These are phyloP conservation scores for Cyclocybe cylindracea DNA, from an alignment of 768 basidiomycete species.

Conservation along the genomic window DNA sequence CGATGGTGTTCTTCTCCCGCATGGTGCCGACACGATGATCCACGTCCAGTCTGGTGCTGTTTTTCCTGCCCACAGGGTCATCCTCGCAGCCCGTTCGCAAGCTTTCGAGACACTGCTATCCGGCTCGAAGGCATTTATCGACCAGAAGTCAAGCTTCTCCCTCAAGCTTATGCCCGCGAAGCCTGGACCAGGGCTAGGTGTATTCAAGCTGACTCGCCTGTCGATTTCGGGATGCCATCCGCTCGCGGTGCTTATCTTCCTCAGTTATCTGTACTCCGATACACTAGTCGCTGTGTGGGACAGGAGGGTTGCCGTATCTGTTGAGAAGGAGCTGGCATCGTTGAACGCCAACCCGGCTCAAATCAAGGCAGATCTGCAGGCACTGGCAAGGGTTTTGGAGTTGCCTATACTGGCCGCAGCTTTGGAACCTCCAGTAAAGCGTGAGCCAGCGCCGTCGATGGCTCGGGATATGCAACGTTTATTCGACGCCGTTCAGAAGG, in stretches of 20 bases:
- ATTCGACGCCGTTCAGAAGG: constrained; percentile 38
- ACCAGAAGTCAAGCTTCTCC: constrained; percentile 28
- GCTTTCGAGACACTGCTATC: constrained; percentile 45
- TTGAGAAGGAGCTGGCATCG: constrained; percentile 39
- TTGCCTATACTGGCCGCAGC: constrained; percentile 55
- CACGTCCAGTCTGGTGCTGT: constrained; percentile 37
- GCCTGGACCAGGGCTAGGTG: constrained; percentile 22
- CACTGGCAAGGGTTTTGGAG: constrained; percentile 57
- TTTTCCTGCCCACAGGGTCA: constrained; percentile 63
- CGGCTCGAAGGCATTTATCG: constrained; percentile 27
- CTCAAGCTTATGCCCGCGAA: constrained; percentile 28
- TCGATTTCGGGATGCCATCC: constrained; percentile 58
- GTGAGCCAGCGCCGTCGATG: constrained; percentile 48
- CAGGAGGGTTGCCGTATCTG: constrained; percentile 62
- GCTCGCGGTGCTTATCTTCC: constrained; percentile 69
- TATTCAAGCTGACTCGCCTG: constrained; percentile 31
- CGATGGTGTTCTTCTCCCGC: constrained; percentile 24
- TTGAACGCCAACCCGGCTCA: constrained; percentile 43
- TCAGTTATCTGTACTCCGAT: constrained; percentile 90
- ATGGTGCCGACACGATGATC: constrained; percentile 68
- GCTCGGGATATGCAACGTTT: constrained; percentile 49
- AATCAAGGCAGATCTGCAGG: constrained; percentile 65
- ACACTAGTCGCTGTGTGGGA: constrained; percentile 85
- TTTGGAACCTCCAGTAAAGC: constrained; percentile 64
- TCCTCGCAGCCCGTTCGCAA: constrained; percentile 64